Base-by-base conservation (phyloP, 257 asterid genomes). In the Nicotiana benthamiana region DNA sequence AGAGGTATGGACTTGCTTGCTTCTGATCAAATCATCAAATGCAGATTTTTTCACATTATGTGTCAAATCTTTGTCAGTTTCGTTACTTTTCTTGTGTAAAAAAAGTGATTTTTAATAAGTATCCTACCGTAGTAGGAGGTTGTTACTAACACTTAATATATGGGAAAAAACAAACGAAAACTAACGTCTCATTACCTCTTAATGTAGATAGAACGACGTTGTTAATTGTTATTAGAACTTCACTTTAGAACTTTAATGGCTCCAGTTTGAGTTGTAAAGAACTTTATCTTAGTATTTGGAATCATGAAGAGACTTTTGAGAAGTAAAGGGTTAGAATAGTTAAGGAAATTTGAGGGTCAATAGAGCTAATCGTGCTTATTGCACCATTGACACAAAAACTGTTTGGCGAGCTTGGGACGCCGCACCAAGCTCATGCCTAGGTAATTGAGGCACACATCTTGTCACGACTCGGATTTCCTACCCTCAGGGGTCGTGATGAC, bases 1-100 rank as follows among this genome's bases (percentile, higher is more conserved):
- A 83, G 75, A 88, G 94, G 98, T 93, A 89, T 46, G 75, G 40
- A 11, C 57, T 28, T 53, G 40, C 28, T 77, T 82, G 17, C n/a
- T 79, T 68, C 4, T 26, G 6, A 48, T 84, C 13, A 36, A 36
- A 46, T 26, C 4, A 48, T 84, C 13, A 36, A 36, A 46, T 67
- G 26, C 36, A 54, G 28, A 24, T 80, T 53, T 51, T 0, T 78
- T 67, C 62, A 40, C 22, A n/a, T 79, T 24, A 36, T 20, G 72
- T 53, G 30, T 40, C 28, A 57, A 54, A 66, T 75, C 32, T 59
- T 77, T 70, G 64, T 27, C 61, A 78, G 26, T 40, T 40, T 46
- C 12, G 46, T 67, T 36, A 2, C 0, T 67, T 36, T 68, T 20
- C 30, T 67, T 68, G 76, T 68, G 11, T 36, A 6, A n/a, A 34